phyloP scores from a whole-genome alignment of 208 protist genomes.

The Crithidia fasciculata region DNA sequence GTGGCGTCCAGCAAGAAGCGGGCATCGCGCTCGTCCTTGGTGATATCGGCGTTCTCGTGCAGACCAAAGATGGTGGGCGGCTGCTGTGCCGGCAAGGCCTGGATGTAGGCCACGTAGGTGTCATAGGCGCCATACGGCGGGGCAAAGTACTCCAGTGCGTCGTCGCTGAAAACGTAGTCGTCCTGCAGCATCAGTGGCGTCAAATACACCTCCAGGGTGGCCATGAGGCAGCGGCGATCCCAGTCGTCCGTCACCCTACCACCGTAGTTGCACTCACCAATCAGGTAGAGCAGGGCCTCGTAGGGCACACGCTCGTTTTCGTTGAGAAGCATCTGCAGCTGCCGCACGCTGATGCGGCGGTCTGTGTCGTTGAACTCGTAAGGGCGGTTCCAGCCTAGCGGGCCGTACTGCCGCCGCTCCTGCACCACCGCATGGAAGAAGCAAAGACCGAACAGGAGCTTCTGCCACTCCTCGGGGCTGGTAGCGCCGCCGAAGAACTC shows the following conservation, averaged over 20 bases:
- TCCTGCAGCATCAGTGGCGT: slow-evolving; percentile 89
- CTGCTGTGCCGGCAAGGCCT: slow-evolving; percentile 80
- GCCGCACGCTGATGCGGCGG: slow-evolving; percentile 94
- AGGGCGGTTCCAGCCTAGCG: slow-evolving; percentile 96
- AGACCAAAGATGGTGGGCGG: slow-evolving; percentile 93
- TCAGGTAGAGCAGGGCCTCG: slow-evolving; percentile 94
- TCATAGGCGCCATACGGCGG: slow-evolving; percentile 84
- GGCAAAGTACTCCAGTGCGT: slow-evolving; percentile 85
- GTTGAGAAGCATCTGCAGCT: slow-evolving; percentile 96
- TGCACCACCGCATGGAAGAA: slow-evolving; percentile 98
- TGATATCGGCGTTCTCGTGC: slow-evolving; percentile 96
- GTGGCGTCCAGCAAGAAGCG: slow-evolving; percentile 85
- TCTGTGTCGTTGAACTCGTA: slow-evolving; percentile 98
- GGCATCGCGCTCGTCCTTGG: slow-evolving; percentile 93
- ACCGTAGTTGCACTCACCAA: slow-evolving; percentile 94
- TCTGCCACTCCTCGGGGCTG: slow-evolving; percentile 88
- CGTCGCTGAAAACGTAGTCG: slow-evolving; percentile 90
- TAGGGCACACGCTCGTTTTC: slow-evolving; percentile 93
- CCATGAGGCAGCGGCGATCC: slow-evolving; percentile 93
- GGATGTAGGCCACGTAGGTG: slow-evolving; percentile 89
- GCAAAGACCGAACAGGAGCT: slow-evolving; percentile 95
- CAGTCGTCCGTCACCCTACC: slow-evolving; percentile 94
- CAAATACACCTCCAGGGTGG: slow-evolving; percentile 88
- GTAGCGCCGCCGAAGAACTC: slow-evolving; percentile 86
- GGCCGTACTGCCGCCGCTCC: slow-evolving; percentile 96